Conservation (phyloP, 2,329 filamentous ascomycete species). For the Emmonsia crescens region DNA sequence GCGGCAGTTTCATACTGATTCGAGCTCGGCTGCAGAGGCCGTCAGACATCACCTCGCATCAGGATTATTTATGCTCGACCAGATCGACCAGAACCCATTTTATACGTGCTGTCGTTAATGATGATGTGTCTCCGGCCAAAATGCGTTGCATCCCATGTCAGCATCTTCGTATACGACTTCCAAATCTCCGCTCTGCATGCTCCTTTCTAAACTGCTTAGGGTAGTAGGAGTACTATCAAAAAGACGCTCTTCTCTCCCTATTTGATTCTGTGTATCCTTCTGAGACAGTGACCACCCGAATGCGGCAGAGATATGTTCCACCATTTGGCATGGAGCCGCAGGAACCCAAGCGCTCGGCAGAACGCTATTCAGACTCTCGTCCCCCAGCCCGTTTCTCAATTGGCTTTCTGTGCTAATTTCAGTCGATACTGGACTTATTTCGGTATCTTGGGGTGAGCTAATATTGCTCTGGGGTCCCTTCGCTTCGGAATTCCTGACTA, state of each 20-base stretch:
- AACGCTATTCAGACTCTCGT: neutral
- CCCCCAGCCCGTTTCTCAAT: neutral
- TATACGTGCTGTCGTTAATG: neutral
- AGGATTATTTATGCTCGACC: neutral
- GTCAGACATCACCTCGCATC: neutral
- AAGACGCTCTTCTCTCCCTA: neutral
- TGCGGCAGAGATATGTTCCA: neutral
- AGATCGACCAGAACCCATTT: neutral
- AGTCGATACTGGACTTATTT: neutral
- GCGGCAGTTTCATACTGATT: neutral
- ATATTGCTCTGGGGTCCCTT: neutral
- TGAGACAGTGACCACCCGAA: slow-evolving; percentile 4
- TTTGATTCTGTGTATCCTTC: neutral
- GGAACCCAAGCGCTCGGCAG: neutral
- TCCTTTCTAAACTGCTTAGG: neutral
- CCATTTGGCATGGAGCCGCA: neutral
- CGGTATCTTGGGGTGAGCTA: neutral
- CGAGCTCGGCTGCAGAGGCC: neutral
- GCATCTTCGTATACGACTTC: neutral
- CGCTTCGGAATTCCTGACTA: neutral
- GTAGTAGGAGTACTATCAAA: neutral
- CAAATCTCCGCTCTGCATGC: neutral
- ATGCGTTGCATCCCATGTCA: neutral
- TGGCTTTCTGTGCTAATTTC: neutral
- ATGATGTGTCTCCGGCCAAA: neutral